phyloP scores from a whole-genome alignment of 441 rosid species.

The Euphorbia schlechtendalii region DNA sequence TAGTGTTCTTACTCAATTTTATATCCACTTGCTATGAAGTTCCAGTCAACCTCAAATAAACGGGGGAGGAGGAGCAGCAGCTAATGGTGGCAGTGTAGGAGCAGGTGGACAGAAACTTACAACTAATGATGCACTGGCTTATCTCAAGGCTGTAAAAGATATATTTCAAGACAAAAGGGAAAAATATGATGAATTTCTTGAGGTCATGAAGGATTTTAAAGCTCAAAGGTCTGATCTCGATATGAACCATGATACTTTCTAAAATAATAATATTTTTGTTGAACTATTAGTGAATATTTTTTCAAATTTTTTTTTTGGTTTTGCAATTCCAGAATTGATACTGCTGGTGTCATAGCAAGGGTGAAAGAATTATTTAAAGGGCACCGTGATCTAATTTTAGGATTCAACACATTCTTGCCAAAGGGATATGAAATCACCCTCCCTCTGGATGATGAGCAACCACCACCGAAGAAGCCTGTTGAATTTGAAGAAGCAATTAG shows the following conservation, averaged over 20 bases:
- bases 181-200: slow-evolving; percentile 89
- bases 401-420: slow-evolving; percentile 95
- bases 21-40: slow-evolving; percentile 40
- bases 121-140: slow-evolving; percentile 88
- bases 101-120: slow-evolving; percentile 69
- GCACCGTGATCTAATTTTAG: slow-evolving; percentile 78
- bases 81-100: slow-evolving; percentile 26
- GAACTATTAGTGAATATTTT: neutral
- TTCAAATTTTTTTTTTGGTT: slow-evolving; percentile 10
- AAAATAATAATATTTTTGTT: slow-evolving; percentile 6
- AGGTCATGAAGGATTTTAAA: slow-evolving; percentile 95
- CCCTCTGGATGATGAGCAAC: slow-evolving; percentile 67
- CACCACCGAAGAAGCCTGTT: slow-evolving; percentile 80
- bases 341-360: slow-evolving; percentile 81
- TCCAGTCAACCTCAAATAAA: slow-evolving; percentile 51
- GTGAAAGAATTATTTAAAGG: slow-evolving; percentile 94
- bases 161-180: slow-evolving; percentile 81
- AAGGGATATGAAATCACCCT: slow-evolving; percentile 93
- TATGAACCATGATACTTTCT: neutral
- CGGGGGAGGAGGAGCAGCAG: slow-evolving; percentile 26
- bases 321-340: slow-evolving; percentile 60
- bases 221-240: slow-evolving; percentile 68
- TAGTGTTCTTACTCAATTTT: neutral
- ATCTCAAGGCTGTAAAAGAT: slow-evolving; percentile 91
- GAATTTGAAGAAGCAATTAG: slow-evolving; percentile 96